Evolutionary conservation across 2,329 filamentous ascomycete genomes (phyloP).

Genomic region (Colletotrichum ledebouriae): DNA sequence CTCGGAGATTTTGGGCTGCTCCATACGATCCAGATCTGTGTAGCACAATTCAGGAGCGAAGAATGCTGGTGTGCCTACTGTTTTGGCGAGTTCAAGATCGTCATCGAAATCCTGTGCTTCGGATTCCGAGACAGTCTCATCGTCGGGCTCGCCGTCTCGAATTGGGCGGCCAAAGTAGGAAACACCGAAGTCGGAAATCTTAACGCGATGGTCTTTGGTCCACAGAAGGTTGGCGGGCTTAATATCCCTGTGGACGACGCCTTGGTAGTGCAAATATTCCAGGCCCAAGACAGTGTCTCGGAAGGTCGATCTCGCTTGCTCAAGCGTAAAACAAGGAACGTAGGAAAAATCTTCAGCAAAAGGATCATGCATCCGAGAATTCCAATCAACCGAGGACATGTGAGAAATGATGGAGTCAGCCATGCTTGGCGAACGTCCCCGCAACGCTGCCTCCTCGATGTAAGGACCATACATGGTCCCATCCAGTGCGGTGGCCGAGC

Average conservation of each 20-base stretch:
- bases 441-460: constrained; percentile 65
- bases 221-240: constrained; percentile 93
- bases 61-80: constrained; percentile 96
- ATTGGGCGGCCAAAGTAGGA: constrained; percentile 95
- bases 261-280: constrained; percentile 92
- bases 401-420: constrained; percentile 81
- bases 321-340: constrained; percentile 91
- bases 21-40: constrained; percentile 76
- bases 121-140: constrained; percentile 80
- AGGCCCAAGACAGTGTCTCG: constrained; percentile 92
- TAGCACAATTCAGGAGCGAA: constrained; percentile 97
- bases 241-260: constrained; percentile 87
- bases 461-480: constrained; percentile 84
- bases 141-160: constrained; percentile 83
- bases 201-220: constrained; percentile 86
- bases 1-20: constrained; percentile 84
- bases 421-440: constrained; percentile 82
- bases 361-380: constrained; percentile 69
- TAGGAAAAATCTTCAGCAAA: constrained; percentile 92
- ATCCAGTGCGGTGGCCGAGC: constrained; percentile 73
- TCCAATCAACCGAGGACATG: constrained; percentile 75
- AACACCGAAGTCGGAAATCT: constrained; percentile 98
- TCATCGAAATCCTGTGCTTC: constrained; percentile 92
- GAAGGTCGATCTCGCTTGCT: constrained; percentile 86
- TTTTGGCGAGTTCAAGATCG: constrained; percentile 96